Percentiles rank a stretch among this genome's conserved stretches.
Evolutionary conservation across 139 green algal species (phyloP).

Genomic region (Raphidocelis subcapitata): DNA sequence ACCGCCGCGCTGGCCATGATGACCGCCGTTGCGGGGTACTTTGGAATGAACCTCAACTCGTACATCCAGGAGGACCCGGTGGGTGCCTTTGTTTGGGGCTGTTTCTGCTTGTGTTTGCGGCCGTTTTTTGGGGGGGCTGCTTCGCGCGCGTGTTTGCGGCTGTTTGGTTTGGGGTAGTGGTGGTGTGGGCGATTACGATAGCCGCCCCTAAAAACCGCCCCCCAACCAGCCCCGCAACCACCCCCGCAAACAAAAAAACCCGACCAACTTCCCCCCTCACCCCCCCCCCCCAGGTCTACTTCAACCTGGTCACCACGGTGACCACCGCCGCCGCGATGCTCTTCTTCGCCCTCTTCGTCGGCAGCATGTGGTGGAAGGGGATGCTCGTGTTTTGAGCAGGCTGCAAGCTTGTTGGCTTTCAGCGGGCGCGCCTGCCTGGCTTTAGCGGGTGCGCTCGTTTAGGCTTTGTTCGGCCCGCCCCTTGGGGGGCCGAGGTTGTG

Average conservation of each 20-base stretch:
- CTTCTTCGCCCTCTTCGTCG: slow-evolving; percentile 24
- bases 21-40: slow-evolving; percentile 76
- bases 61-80: slow-evolving; percentile 40
- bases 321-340: neutral
- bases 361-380: slow-evolving; percentile 5
- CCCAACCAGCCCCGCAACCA: slow-evolving; percentile 43
- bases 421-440: no score
- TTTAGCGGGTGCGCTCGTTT: no score
- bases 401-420: no score
- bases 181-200: neutral
- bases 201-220: no score
- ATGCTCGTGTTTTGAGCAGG: slow-evolving; percentile 23
- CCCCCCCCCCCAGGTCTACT: no score
- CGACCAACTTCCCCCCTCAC: no score
- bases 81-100: neutral
- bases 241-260: slow-evolving; percentile 32
- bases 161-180: neutral
- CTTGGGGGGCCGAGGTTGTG: no score
- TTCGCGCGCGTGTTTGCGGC: no score
- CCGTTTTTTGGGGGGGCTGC: neutral
- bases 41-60: slow-evolving; percentile 92
- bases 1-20: slow-evolving; percentile 69
- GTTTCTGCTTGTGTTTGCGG: neutral
- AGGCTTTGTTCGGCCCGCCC: no score
- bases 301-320: slow-evolving; percentile 22